These are phyloP conservation scores for Yamadazyma paraphyllophila DNA, from an alignment of 805 yeast genomes.

Conservation along the genomic window DNA sequence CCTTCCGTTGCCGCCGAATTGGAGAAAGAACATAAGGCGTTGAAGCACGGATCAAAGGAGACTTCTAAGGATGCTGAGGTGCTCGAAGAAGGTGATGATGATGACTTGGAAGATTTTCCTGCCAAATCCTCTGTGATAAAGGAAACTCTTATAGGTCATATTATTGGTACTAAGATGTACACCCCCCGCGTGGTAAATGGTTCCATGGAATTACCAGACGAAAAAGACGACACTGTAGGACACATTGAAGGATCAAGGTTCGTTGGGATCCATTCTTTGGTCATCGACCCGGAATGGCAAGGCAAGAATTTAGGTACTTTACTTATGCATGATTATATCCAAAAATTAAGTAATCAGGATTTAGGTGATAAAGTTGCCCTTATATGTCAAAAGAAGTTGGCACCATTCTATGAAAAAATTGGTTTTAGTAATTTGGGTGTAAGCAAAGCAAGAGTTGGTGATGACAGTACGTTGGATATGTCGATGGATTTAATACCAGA, in stretches of 20 bases:
- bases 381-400: conserved; percentile 65
- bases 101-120: conserved; percentile 41
- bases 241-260: conserved; percentile 73
- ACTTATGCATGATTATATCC: conserved; percentile 83
- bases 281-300: conserved; percentile 72
- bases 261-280: conserved; percentile 82
- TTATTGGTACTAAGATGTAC: conserved; percentile 70
- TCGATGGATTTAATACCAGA: conserved; percentile 44
- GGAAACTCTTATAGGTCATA: conserved; percentile 75
- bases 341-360: conserved; percentile 82
- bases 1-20: conserved; percentile 39
- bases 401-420: conserved; percentile 75
- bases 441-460: conserved; percentile 59
- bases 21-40: conserved; percentile 24
- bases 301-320: conserved; percentile 81
- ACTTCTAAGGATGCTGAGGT: conserved; percentile 10
- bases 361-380: conserved; percentile 76
- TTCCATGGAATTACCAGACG: conserved; percentile 59
- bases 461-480: conserved; percentile 61
- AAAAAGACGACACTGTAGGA: conserved; percentile 40
- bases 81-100: conserved; percentile 18
- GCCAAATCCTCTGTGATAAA: conserved; percentile 48
- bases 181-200: conserved; percentile 51
- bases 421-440: conserved; percentile 75
- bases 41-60: conserved; percentile 9